These are phyloP conservation scores for Zea luxurians DNA, from an alignment of 176 grass and related monocot genomes.

Conservation along the genomic window DNA sequence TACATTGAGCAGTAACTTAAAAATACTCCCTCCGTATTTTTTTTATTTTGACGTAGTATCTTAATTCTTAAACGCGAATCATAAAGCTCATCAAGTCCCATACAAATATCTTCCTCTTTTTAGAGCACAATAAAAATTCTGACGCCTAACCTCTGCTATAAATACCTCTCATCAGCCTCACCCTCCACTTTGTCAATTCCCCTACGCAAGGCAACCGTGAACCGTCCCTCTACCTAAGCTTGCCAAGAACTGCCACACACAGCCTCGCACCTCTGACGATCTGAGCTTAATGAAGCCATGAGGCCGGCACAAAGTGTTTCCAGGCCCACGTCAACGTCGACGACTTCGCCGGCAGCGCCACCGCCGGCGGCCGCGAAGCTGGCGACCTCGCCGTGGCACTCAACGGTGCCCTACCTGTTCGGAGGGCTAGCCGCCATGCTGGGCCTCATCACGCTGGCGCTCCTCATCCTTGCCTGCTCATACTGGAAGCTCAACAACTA, in stretches of 20 bases:
- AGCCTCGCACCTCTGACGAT: neutral
- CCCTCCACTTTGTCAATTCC: constrained; percentile 24
- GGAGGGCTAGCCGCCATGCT: constrained; percentile 65
- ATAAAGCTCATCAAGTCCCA: neutral
- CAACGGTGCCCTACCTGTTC: constrained; percentile 74
- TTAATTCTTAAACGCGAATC: neutral
- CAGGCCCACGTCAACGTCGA: neutral
- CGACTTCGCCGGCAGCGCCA: neutral
- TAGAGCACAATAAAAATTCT: neutral
- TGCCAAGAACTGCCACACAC: constrained; percentile 3
- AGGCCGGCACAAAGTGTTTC: constrained; percentile 20
- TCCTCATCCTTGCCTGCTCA: constrained; percentile 83
- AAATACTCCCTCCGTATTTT: no score
- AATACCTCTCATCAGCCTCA: constrained; percentile 11
- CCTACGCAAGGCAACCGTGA: constrained; percentile 14
- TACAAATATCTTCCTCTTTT: neutral
- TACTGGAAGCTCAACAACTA: constrained; percentile 78
- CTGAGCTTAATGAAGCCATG: neutral
- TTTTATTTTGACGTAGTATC: no score
- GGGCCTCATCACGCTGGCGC: constrained; percentile 62
- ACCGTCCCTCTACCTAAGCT: constrained; percentile 9
- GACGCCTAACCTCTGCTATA: neutral
- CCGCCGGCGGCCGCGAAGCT: neutral
- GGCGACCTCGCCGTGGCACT: constrained; percentile 52
- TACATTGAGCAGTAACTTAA: no score